Base-by-base conservation (phyloP, 2,329 filamentous ascomycete genomes). In the Sclerotinia minor region DNA sequence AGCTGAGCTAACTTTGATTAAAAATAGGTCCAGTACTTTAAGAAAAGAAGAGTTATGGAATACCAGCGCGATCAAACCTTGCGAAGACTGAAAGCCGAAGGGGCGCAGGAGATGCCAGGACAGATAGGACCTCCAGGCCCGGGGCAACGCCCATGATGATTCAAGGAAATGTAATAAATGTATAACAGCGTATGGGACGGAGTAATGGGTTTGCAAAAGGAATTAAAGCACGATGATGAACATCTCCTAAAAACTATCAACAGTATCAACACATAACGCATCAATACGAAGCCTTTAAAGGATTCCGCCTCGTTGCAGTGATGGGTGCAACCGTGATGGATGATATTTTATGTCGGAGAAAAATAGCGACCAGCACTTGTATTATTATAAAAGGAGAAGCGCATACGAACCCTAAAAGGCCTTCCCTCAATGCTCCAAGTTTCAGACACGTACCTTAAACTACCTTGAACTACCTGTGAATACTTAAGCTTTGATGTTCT, bases 31-130 rank as follows among this genome's bases (percentile, higher is more conserved):
- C 92, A 93, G 80, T 98, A 99, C 80, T 99, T 99, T 81, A 97
- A 98, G 83, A 94, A 97, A 80, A 91, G 93, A 81, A 85, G 95
- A 75, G 92, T 98, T 47, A 94, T 96, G 80, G 95, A 99, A 74
- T 85, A 91, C 76, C 91, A 96, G 75, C 92, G 94, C 80, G 89
- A 91, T 76, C 83, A 89, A 80, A 90, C 92, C 32, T 82, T 97
- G 72, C 89, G 90, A 74, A 87, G 87, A 77, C 85, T 97, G 74
- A 84, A 90, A 77, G 84, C 83, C 58, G 89, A 94, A 78, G 90
- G 91, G 71, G 92, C 90, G 17, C 82, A 84, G 71, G 83, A 85
- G 79, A 83, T 92, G 77, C 73, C 75, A 2, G 74, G 74, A 4
- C 69, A 73, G 24, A 65, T 76, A 67, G 70, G 67, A 24, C 71